Percentiles rank a stretch among this genome's conserved stretches.
These are phyloP conservation scores for Podaxis rugospora DNA, from an alignment of 768 basidiomycete species.

Conservation along the genomic window DNA sequence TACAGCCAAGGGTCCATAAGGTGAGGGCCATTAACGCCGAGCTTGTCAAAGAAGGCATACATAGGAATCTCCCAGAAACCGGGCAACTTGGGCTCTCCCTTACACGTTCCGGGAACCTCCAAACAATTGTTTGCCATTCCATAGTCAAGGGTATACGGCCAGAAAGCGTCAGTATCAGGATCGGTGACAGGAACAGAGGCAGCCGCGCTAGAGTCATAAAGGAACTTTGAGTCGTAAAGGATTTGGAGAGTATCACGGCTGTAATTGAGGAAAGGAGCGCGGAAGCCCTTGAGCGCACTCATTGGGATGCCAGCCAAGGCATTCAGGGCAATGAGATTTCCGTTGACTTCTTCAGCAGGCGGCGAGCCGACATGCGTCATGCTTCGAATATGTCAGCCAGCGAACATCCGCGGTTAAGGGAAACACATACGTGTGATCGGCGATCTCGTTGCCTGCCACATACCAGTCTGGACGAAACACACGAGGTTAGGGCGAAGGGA, in stretches of 20 bases:
- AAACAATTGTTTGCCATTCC: conserved; percentile 80
- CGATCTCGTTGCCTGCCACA: conserved; percentile 81
- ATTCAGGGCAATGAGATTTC: conserved; percentile 76
- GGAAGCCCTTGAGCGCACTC: conserved; percentile 61
- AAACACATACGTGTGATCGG: conserved; percentile 62
- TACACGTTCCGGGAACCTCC: conserved; percentile 47
- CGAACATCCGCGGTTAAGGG: conserved; percentile 4
- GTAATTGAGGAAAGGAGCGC: conserved; percentile 73
- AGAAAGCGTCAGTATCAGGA: conserved; percentile 65
- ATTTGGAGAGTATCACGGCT: conserved; percentile 54
- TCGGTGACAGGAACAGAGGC: conserved; percentile 65
- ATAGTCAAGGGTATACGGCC: conserved; percentile 81
- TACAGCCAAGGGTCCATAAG: conserved; percentile 84
- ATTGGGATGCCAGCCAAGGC: conserved; percentile 75
- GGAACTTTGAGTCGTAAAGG: conserved; percentile 53
- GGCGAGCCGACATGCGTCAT: conserved; percentile 77
- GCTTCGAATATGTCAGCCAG: conserved; percentile 26
- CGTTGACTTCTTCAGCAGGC: conserved; percentile 62
- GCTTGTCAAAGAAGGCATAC: conserved; percentile 70
- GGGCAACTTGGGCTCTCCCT: conserved; percentile 66
- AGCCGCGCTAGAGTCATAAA: conserved; percentile 65
- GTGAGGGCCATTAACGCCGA: conserved; percentile 52
- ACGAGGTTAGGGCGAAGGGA: not conserved
- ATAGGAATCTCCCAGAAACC: conserved; percentile 86
- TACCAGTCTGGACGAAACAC: conserved; percentile 52